Conservation (phyloP, 805 yeast genomes). For the Metschnikowia hibisci region DNA sequence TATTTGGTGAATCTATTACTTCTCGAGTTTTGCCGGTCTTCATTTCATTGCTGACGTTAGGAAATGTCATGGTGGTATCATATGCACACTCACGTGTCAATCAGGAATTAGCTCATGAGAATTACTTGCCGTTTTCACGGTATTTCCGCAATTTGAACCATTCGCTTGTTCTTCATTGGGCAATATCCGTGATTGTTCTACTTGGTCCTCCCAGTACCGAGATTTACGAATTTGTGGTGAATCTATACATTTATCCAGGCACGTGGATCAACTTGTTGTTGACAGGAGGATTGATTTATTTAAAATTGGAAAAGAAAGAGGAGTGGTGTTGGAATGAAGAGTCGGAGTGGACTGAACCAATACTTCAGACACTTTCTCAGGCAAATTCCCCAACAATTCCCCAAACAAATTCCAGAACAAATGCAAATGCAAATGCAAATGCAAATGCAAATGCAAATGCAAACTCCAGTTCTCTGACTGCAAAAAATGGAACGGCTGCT, state of each 20-base stretch:
- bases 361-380: no score
- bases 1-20: slow-evolving; percentile 54
- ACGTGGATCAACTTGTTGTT: slow-evolving; percentile 54
- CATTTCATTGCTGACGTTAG: slow-evolving; percentile 59
- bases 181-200: slow-evolving; percentile 49
- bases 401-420: no score
- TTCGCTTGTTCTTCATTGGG: slow-evolving; percentile 53
- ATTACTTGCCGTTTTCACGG: slow-evolving; percentile 47
- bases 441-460: no score
- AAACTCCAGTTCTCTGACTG: no score
- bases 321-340: slow-evolving; percentile 39
- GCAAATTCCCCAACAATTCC: no score
- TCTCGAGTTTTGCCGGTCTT: slow-evolving; percentile 48
- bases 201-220: slow-evolving; percentile 60
- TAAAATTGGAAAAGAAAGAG: slow-evolving; percentile 37
- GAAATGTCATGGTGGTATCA: slow-evolving; percentile 61
- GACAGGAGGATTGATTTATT: slow-evolving; percentile 49
- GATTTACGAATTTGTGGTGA: slow-evolving; percentile 60
- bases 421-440: no score
- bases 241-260: slow-evolving; percentile 60
- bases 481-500: no score
- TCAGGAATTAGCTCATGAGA: slow-evolving; percentile 52
- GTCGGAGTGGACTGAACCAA: neutral
- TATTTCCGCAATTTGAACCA: slow-evolving; percentile 42
- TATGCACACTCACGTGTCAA: slow-evolving; percentile 59